These are phyloP conservation scores for Pilaira anomala DNA, from an alignment of 192 early-diverging fungal genomes.

Conservation along the genomic window DNA sequence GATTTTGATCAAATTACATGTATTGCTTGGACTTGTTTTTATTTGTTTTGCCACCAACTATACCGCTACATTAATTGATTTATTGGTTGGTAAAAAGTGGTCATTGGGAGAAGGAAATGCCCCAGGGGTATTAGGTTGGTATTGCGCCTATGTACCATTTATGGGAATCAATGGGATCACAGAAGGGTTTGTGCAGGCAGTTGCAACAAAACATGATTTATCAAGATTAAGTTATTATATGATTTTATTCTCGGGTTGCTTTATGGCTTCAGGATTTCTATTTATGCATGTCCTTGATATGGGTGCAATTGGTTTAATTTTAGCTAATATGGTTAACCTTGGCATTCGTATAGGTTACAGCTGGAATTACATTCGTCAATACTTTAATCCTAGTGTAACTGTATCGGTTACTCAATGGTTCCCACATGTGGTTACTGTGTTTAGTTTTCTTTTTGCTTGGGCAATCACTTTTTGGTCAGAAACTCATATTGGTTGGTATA, in stretches of 20 bases:
- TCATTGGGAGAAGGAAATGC: constrained; percentile 41
- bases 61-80: constrained; percentile 59
- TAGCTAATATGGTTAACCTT: constrained; percentile 87
- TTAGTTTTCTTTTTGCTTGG: constrained; percentile 51
- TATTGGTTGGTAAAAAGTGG: constrained; percentile 61
- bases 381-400: constrained; percentile 43
- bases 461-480: constrained; percentile 49
- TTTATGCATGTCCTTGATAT: constrained; percentile 56
- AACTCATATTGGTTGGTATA: constrained; percentile 54
- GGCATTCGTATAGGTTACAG: constrained; percentile 71
- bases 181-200: constrained; percentile 90
- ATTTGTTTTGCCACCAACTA: constrained; percentile 85
- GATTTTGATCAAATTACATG: constrained; percentile 58
- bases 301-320: constrained; percentile 76
- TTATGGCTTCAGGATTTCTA: constrained; percentile 58
- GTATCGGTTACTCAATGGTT: constrained; percentile 39
- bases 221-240: constrained; percentile 65
- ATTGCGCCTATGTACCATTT: constrained; percentile 89
- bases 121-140: constrained; percentile 60
- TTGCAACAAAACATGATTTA: constrained; percentile 66
- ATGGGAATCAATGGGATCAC: constrained; percentile 95
- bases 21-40: constrained; percentile 72
- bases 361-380: constrained; percentile 57
- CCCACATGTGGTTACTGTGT: constrained; percentile 40
- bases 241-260: constrained; percentile 68